Conservation (phyloP, 805 yeast genomes). For the Hanseniaspora valbyensis region DNA sequence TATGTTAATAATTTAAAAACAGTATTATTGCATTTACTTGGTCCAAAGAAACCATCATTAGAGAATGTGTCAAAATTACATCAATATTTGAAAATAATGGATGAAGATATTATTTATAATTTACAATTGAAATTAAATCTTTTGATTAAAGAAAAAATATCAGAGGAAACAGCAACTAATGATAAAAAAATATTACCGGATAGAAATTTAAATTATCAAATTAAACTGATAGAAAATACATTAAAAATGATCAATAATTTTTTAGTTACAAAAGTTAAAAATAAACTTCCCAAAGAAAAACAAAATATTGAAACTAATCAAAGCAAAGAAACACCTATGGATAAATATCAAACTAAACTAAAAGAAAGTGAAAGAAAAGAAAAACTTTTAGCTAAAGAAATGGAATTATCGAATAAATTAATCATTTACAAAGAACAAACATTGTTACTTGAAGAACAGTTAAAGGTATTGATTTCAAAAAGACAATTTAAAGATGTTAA, state of each 20-base stretch:
- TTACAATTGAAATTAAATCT: not conserved
- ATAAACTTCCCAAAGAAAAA: not conserved
- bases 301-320: not conserved
- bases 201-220: not conserved
- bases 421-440: conserved; percentile 7
- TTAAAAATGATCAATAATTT: conserved; percentile 1
- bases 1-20: conserved; percentile 5
- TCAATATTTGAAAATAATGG: conserved; percentile 6
- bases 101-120: conserved; percentile 7
- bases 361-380: not conserved
- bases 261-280: not conserved
- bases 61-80: not conserved
- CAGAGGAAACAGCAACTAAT: not conserved
- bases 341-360: not conserved
- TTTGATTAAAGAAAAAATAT: not conserved
- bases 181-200: not conserved
- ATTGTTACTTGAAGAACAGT: not conserved
- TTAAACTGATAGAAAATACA: not conserved
- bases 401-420: not conserved
- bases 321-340: not conserved
- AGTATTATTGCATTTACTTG: not conserved
- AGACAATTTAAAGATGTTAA: conserved; percentile 10
- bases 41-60: not conserved
- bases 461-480: not conserved
- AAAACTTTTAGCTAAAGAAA: not conserved